These are phyloP conservation scores for Pestalotiopsis sp. DNA, from an alignment of 2,329 filamentous ascomycete genomes.

Conservation along the genomic window DNA sequence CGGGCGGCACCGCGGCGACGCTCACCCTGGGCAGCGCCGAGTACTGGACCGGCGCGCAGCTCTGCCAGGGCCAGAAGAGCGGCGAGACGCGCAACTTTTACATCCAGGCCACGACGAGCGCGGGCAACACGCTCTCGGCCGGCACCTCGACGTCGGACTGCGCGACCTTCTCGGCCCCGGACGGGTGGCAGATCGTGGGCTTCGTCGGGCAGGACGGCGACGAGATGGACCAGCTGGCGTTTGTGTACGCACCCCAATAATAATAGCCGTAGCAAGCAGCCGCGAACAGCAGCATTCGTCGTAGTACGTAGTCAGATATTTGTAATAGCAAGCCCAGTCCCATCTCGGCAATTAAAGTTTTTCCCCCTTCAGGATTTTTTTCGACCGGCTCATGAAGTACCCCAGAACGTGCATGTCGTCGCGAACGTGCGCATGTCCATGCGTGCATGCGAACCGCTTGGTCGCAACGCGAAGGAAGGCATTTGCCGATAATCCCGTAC, in stretches of 20 bases:
- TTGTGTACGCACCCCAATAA: conserved; percentile 47
- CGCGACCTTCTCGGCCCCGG: conserved; percentile 45
- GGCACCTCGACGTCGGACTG: conserved; percentile 52
- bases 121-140: conserved; percentile 45
- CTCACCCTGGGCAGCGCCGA: conserved; percentile 50
- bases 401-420: neutral
- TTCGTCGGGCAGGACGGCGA: conserved; percentile 54
- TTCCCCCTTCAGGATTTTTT: neutral
- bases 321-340: neutral
- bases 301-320: neutral
- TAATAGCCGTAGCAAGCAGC: neutral
- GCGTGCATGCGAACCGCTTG: neutral
- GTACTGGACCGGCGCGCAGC: conserved; percentile 47
- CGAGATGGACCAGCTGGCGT: conserved; percentile 57
- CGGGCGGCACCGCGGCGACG: conserved; percentile 45
- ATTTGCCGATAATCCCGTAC: neutral
- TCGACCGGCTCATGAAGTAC: no score
- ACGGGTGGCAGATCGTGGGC: conserved; percentile 55
- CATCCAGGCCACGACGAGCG: conserved; percentile 53
- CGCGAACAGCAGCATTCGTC: neutral
- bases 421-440: neutral
- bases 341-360: neutral
- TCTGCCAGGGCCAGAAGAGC: conserved; percentile 53
- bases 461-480: neutral
- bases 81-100: conserved; percentile 56